Conservation (phyloP, 805 yeast species). For the Clavispora vitiphila region DNA sequence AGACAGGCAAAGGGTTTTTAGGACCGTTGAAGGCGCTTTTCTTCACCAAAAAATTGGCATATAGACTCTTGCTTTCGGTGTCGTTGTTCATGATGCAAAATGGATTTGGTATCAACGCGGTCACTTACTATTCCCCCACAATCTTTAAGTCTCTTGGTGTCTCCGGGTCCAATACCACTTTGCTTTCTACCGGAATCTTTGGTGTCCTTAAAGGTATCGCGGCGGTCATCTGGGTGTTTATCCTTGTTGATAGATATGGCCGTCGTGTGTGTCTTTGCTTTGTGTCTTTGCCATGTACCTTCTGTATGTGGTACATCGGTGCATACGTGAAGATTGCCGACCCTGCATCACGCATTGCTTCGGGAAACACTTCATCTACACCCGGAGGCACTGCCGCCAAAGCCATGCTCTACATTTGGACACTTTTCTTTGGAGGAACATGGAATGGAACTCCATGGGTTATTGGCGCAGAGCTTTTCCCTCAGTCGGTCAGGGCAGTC, state of each 20-base stretch:
- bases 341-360: slow-evolving; percentile 17
- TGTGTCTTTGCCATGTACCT: slow-evolving; percentile 35
- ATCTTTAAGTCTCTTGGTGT: slow-evolving; percentile 48
- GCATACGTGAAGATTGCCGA: slow-evolving; percentile 40
- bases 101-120: slow-evolving; percentile 46
- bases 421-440: slow-evolving; percentile 37
- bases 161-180: slow-evolving; percentile 38
- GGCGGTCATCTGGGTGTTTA: slow-evolving; percentile 40
- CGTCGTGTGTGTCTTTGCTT: slow-evolving; percentile 38
- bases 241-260: slow-evolving; percentile 44
- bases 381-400: slow-evolving; percentile 40
- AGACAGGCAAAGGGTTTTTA: slow-evolving; percentile 33
- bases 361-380: slow-evolving; percentile 21
- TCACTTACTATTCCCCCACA: slow-evolving; percentile 51
- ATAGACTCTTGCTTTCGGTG: slow-evolving; percentile 34
- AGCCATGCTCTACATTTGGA: slow-evolving; percentile 45
- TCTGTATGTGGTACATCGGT: slow-evolving; percentile 46
- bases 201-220: slow-evolving; percentile 46
- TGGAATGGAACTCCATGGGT: slow-evolving; percentile 49
- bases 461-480: slow-evolving; percentile 43
- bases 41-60: slow-evolving; percentile 22
- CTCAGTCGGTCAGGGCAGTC: slow-evolving; percentile 38
- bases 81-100: slow-evolving; percentile 41
- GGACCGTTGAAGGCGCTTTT: slow-evolving; percentile 37
- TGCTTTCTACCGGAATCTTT: slow-evolving; percentile 50